Percentiles rank a stretch among this genome's conserved stretches.
Evolutionary conservation across 2,329 filamentous ascomycete genomes (phyloP).

Genomic region (Neofusicoccum laricinum): DNA sequence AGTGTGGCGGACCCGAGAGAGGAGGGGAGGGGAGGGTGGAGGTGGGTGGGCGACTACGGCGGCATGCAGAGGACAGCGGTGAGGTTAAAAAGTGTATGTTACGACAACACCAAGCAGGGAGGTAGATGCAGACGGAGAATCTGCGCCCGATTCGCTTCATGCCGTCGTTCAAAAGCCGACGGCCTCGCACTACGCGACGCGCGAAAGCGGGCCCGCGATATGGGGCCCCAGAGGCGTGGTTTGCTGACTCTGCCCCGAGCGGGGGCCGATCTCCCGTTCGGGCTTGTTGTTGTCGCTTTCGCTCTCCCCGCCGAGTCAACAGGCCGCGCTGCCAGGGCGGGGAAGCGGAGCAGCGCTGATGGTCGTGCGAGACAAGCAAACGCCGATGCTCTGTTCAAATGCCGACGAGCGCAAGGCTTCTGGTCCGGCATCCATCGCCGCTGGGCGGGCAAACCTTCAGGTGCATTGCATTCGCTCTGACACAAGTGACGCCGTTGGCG

Average conservation of each 20-base stretch:
- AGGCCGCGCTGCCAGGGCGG: neutral
- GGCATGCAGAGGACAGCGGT: neutral
- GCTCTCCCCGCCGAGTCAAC: neutral
- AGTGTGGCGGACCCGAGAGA: neutral
- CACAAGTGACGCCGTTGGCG: neutral
- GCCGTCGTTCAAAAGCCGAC: conserved; percentile 5
- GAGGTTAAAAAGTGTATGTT: neutral
- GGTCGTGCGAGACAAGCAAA: neutral
- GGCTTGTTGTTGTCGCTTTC: neutral
- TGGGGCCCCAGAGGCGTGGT: neutral
- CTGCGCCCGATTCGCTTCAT: conserved; percentile 8
- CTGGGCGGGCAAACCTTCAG: neutral
- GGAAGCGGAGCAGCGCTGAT: neutral
- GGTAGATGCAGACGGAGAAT: conserved; percentile 7
- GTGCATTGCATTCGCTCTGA: neutral
- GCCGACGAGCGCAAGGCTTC: neutral
- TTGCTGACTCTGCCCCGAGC: neutral
- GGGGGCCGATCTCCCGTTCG: neutral
- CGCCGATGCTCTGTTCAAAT: neutral
- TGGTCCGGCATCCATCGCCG: neutral
- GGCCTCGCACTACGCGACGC: conserved; percentile 1
- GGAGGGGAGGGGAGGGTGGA: neutral
- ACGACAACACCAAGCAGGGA: neutral
- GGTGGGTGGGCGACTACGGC: neutral
- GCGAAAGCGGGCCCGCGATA: conserved; percentile 1